Percentiles rank a stretch among this genome's conserved stretches.
These are phyloP conservation scores for Mallotus nudiflorus DNA, from an alignment of 345 rosid species.

Conservation along the genomic window DNA sequence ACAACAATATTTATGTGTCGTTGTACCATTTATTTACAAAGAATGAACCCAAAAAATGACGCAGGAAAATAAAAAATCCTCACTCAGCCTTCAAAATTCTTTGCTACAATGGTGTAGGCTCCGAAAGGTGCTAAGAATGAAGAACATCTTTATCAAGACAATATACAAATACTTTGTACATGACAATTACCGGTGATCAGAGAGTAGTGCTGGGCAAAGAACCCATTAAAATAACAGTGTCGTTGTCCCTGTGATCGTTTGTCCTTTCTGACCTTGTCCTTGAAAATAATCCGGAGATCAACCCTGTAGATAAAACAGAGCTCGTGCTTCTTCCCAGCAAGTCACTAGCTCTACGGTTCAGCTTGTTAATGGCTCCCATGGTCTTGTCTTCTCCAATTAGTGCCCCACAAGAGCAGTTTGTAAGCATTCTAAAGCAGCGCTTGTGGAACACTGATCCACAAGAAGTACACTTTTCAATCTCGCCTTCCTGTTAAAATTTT, in stretches of 20 bases:
- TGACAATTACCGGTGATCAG: slow-evolving; percentile 22
- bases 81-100: slow-evolving; percentile 4
- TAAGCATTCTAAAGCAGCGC: slow-evolving; percentile 66
- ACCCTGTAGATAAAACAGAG: slow-evolving; percentile 44
- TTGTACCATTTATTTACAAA: neutral
- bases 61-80: neutral
- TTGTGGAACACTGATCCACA: slow-evolving; percentile 71
- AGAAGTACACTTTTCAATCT: slow-evolving; percentile 55
- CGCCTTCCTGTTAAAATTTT: slow-evolving; percentile 64
- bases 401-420: slow-evolving; percentile 67
- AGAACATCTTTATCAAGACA: slow-evolving; percentile 15
- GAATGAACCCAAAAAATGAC: neutral
- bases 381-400: slow-evolving; percentile 32
- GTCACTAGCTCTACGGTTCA: slow-evolving; percentile 27
- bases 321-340: slow-evolving; percentile 47
- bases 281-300: slow-evolving; percentile 62
- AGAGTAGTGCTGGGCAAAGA: slow-evolving; percentile 67
- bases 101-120: slow-evolving; percentile 4
- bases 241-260: slow-evolving; percentile 40
- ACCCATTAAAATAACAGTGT: slow-evolving; percentile 69
- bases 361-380: slow-evolving; percentile 19
- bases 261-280: slow-evolving; percentile 43
- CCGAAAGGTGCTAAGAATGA: slow-evolving; percentile 6
- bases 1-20: neutral
- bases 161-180: slow-evolving; percentile 19